Evolutionary conservation across 2,329 filamentous ascomycete genomes (phyloP).

Genomic region (Clarireedia sp.): DNA sequence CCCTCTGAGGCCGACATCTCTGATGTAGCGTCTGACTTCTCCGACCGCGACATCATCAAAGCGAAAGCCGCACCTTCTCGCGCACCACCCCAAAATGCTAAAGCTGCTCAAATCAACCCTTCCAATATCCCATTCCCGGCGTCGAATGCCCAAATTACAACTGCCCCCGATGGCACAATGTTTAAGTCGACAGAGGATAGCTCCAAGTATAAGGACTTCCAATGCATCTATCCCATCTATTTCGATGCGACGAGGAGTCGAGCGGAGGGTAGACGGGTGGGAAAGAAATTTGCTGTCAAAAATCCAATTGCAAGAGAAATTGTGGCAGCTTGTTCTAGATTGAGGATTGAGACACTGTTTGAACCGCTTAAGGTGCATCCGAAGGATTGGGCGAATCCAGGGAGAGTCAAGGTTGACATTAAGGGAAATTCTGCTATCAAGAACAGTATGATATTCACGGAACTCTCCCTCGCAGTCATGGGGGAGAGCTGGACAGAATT

Average conservation of each 20-base stretch:
- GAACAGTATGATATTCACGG: constrained; percentile 45
- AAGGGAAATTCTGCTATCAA: constrained; percentile 53
- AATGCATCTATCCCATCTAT: constrained; percentile 92
- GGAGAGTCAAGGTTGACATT: constrained; percentile 73
- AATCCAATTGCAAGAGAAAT: constrained; percentile 89
- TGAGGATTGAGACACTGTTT: constrained; percentile 68
- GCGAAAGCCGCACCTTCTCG: constrained; percentile 13
- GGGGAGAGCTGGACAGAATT: too few species aligned
- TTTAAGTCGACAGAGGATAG: constrained; percentile 39
- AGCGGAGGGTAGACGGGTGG: constrained; percentile 74
- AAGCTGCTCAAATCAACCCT: constrained; percentile 33
- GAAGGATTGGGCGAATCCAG: constrained; percentile 96
- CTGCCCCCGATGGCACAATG: constrained; percentile 29
- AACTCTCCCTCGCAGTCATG: not conserved
- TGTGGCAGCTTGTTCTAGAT: constrained; percentile 69
- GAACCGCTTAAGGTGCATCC: constrained; percentile 91
- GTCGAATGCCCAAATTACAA: constrained; percentile 31
- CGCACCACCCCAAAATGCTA: constrained; percentile 29
- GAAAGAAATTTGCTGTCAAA: constrained; percentile 60
- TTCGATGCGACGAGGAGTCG: constrained; percentile 73
- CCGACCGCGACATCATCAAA: constrained; percentile 37
- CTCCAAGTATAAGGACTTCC: constrained; percentile 62
- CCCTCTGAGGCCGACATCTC: constrained; percentile 78
- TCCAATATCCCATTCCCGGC: constrained; percentile 32
- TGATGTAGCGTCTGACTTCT: constrained; percentile 51